Conservation (phyloP, 2,329 filamentous ascomycete genomes). For the Ilyonectria sp. region DNA sequence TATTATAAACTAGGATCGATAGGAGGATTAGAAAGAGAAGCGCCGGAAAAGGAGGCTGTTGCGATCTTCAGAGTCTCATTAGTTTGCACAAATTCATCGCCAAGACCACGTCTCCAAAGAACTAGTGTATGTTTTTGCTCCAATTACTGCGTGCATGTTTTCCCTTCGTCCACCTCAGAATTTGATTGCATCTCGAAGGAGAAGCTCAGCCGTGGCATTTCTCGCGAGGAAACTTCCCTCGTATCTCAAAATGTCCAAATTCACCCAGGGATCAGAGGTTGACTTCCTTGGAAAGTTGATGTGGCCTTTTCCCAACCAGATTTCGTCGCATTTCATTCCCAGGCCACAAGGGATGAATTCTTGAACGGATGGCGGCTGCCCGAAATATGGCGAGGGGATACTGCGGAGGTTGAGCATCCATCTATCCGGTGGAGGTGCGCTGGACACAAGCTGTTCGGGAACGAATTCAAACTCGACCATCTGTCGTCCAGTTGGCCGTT, state of each 20-base stretch:
- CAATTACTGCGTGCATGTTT: not conserved
- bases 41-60: too few species aligned
- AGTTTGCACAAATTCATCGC: too few species aligned
- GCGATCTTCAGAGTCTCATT: too few species aligned
- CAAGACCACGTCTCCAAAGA: not conserved
- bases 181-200: slow-evolving; percentile 18
- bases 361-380: slow-evolving; percentile 17
- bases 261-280: slow-evolving; percentile 26
- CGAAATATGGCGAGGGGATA: slow-evolving; percentile 19
- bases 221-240: slow-evolving; percentile 27
- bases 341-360: slow-evolving; percentile 14
- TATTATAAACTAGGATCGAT: too few species aligned
- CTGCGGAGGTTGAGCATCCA: slow-evolving; percentile 30
- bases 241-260: slow-evolving; percentile 27
- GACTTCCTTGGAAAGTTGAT: slow-evolving; percentile 24
- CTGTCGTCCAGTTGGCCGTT: slow-evolving; percentile 21
- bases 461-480: slow-evolving; percentile 32
- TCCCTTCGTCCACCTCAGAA: not conserved
- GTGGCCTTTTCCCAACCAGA: slow-evolving; percentile 21
- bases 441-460: slow-evolving; percentile 16
- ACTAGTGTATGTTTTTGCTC: not conserved
- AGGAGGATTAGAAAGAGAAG: too few species aligned
- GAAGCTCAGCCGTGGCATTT: slow-evolving; percentile 24
- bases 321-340: not conserved
- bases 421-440: slow-evolving; percentile 17